Base-by-base conservation (phyloP, 2,329 filamentous ascomycete species). In the Trichoderma koningii region DNA sequence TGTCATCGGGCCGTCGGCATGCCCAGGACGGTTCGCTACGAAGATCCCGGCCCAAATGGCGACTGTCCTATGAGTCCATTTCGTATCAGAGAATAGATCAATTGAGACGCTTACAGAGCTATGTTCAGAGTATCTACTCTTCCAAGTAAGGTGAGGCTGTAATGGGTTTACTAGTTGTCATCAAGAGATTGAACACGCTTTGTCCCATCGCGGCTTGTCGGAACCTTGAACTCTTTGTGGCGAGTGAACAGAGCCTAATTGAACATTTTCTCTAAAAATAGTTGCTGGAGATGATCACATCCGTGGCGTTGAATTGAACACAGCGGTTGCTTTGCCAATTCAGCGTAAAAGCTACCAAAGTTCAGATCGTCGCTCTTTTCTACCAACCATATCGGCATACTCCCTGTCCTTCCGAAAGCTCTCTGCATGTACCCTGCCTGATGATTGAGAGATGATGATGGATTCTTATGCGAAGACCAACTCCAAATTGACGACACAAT, bases 371-470 rank as follows among this genome's bases (percentile, higher is more conserved):
- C 57, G 12, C 34, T 42, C 34, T 10, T 47, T 21, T 34, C 45
- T 38, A 44, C 47, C 47, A 52, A 51, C 21, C 34, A 52, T 19
- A 6, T 51, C 34, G 26, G 7, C 23, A 6, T 15, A 38, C 15
- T n/a, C 21, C 44, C 17, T 26, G 45, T 10, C 12, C 17, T 42
- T 23, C 9, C 17, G 12, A 34, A 42, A 42, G 17, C 7, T 38
- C 34, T 38, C 34, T 14, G 4, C 7, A 17, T 38, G 34, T 3
- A 30, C 48, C 57, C 26, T 53, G 48, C 19, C 2, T 15, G 38
- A 44, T 53, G 47, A 62, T 26, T 34, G 57, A 17, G 38, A 42
- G 6, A 44, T 52, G 57, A 48, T 60, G 44, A 42, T 42, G n/a
- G n/a, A 19, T 30, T 23, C 12, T 44, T 30, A 23, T 45, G 12